phyloP scores from a whole-genome alignment of 106 monocot species.

The Dendrobium catenatum region DNA sequence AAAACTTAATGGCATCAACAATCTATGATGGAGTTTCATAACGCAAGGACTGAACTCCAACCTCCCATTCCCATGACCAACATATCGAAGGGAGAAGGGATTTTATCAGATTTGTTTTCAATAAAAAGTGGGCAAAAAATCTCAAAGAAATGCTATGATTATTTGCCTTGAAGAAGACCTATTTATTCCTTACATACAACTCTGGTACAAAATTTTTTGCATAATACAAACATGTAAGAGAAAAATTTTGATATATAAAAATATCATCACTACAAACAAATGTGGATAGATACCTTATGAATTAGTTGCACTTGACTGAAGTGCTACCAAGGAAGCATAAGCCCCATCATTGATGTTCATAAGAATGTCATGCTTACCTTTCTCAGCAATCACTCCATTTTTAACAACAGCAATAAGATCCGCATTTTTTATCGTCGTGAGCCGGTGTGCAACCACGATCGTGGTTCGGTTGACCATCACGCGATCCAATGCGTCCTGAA shows the following conservation, averaged over 20 bases:
- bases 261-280: neutral
- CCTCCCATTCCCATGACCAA: neutral
- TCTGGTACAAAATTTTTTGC: no score
- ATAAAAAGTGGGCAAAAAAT: neutral
- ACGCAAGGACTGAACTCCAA: neutral
- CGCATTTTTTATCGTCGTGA: constrained; percentile 1
- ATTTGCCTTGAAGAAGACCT: neutral
- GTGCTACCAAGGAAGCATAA: constrained; percentile 14
- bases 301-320: constrained; percentile 1
- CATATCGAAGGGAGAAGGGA: no score
- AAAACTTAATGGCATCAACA: no score
- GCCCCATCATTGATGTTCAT: neutral
- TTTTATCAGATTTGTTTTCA: no score
- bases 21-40: no score
- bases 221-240: no score
- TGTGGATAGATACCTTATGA: neutral
- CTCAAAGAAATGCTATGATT: neutral
- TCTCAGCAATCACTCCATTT: constrained; percentile 3
- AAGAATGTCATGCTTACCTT: neutral
- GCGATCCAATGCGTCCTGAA: constrained; percentile 2
- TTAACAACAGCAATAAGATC: constrained; percentile 6
- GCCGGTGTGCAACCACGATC: neutral
- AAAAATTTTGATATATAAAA: no score
- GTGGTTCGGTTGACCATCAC: constrained; percentile 8
- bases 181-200: neutral